A percentile compares a stretch with the other conserved stretches of the same genome.
Evolutionary conservation across 768 basidiomycete genomes (phyloP).

Genomic region (Tulasnella sp.): DNA sequence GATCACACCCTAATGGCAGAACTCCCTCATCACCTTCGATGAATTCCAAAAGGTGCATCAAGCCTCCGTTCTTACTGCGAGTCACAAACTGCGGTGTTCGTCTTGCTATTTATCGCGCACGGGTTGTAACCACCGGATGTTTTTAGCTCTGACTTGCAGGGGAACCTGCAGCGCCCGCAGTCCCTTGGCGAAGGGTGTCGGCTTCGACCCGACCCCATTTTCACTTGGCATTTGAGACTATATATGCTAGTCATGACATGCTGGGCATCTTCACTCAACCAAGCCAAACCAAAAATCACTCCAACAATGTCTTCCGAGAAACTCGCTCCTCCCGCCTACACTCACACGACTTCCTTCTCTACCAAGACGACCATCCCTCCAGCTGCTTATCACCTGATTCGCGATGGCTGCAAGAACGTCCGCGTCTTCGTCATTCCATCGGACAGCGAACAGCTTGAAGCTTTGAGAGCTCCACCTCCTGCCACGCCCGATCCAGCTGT

Average conservation of each 20-base stretch:
- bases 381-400: neutral
- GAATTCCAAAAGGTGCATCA: neutral
- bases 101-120: neutral
- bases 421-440: neutral
- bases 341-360: neutral
- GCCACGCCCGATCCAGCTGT: neutral
- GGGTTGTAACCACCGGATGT: neutral
- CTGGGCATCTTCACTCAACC: neutral
- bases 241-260: neutral
- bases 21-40: neutral
- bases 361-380: neutral
- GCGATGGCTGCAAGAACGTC: neutral
- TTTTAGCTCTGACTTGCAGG: neutral
- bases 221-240: neutral
- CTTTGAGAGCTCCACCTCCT: neutral
- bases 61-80: neutral
- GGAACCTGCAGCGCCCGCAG: neutral
- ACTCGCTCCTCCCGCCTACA: neutral
- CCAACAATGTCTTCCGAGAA: neutral
- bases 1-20: neutral
- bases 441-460: neutral
- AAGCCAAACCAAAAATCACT: neutral
- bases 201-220: neutral
- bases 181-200: neutral
- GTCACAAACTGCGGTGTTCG: neutral